Percentiles rank a stretch among this genome's conserved stretches.
Conservation (phyloP, 2,329 filamentous ascomycete species). For the Passalora sequoiae region DNA sequence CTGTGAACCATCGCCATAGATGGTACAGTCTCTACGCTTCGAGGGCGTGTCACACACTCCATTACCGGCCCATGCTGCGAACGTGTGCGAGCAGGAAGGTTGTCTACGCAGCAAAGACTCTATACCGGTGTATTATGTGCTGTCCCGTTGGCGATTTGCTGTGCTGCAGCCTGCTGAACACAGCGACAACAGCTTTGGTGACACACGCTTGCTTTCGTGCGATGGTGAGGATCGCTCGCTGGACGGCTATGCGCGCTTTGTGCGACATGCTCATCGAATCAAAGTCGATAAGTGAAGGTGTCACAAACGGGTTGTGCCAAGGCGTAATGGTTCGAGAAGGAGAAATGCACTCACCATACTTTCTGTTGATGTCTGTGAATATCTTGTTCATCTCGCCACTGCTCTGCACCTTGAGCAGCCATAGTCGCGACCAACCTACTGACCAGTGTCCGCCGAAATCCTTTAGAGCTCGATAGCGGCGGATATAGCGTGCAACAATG, state of each 20-base stretch:
- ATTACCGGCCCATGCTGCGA: too few species aligned
- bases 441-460: constrained; percentile 38
- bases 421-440: constrained; percentile 36
- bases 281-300: background rate
- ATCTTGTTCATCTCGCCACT: constrained; percentile 37
- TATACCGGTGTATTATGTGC: too few species aligned
- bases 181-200: too few species aligned
- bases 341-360: constrained; percentile 33
- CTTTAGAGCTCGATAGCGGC: constrained; percentile 31
- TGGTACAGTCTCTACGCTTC: too few species aligned
- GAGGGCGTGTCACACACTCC: too few species aligned
- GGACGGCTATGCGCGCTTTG: too few species aligned
- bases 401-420: constrained; percentile 34
- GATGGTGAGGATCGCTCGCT: too few species aligned
- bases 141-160: too few species aligned
- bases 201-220: too few species aligned
- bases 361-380: constrained; percentile 35
- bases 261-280: constrained; percentile 14
- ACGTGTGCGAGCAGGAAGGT: too few species aligned
- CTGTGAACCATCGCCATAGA: background rate
- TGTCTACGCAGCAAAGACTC: too few species aligned
- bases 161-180: too few species aligned
- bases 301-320: background rate
- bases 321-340: background rate
- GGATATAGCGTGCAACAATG: constrained; percentile 25